These are phyloP conservation scores for Striga hermonthica DNA, from an alignment of 305 asterid genomes.

Conservation along the genomic window DNA sequence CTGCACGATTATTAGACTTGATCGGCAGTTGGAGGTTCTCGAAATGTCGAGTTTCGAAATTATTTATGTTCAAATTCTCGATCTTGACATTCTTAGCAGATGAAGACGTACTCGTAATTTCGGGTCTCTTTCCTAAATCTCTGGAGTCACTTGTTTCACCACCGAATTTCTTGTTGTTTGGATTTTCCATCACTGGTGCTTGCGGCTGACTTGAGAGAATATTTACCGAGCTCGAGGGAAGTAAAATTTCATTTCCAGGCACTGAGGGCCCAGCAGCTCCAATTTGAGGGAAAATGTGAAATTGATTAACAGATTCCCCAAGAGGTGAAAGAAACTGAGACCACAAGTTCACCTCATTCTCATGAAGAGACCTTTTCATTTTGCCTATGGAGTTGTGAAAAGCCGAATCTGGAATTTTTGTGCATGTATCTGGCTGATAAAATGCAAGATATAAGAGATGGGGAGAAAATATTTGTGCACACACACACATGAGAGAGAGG, in stretches of 20 bases:
- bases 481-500: neutral
- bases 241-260: conserved; percentile 38
- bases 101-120: conserved; percentile 28
- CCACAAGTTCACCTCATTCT: conserved; percentile 44
- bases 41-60: conserved; percentile 25
- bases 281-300: conserved; percentile 32
- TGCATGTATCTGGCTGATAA: conserved; percentile 59
- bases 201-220: conserved; percentile 38
- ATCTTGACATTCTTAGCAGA: conserved; percentile 34
- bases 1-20: conserved; percentile 37
- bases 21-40: neutral
- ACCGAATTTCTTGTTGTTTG: conserved; percentile 34
- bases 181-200: conserved; percentile 39
- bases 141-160: conserved; percentile 36
- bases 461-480: conserved; percentile 13
- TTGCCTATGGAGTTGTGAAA: conserved; percentile 40
- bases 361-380: conserved; percentile 36
- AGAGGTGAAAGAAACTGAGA: conserved; percentile 43
- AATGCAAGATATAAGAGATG: conserved; percentile 33
- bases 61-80: conserved; percentile 24
- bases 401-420: conserved; percentile 46
- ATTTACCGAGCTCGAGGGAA: conserved; percentile 43
- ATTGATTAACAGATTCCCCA: conserved; percentile 38
- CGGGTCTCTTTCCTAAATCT: conserved; percentile 35
- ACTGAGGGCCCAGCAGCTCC: conserved; percentile 41